Evolutionary conservation across 306 rosid genomes (phyloP).

Genomic region (Lathyrus oleraceus): DNA sequence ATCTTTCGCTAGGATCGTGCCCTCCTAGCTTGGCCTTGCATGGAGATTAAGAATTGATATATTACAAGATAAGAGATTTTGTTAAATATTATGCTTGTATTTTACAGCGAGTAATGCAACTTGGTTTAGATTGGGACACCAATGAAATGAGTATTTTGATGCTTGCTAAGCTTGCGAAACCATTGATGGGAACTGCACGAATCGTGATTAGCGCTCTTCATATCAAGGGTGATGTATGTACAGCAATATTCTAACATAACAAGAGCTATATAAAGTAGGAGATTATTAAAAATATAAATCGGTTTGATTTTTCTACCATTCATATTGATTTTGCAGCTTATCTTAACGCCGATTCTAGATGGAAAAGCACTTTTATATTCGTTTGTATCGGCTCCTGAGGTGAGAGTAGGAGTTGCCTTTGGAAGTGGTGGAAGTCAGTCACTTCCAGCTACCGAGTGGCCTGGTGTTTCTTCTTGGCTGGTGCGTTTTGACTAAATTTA

Average conservation of each 20-base stretch:
- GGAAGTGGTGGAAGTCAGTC: conserved; percentile 95
- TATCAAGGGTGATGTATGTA: conserved; percentile 93
- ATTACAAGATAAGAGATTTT: conserved; percentile 28
- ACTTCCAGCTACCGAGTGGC: conserved; percentile 92
- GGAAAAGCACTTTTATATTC: conserved; percentile 86
- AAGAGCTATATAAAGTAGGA: conserved; percentile 5
- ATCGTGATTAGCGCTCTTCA: conserved; percentile 91
- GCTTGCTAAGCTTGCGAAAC: conserved; percentile 88
- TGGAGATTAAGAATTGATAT: conserved; percentile 11
- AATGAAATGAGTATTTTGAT: conserved; percentile 85
- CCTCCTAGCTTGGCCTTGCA: too few relatives aligned
- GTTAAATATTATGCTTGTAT: conserved; percentile 34
- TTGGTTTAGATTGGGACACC: conserved; percentile 96
- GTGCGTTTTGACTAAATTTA: conserved; percentile 44
- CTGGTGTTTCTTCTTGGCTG: conserved; percentile 95
- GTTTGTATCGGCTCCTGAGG: conserved; percentile 79
- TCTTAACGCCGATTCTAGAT: conserved; percentile 68
- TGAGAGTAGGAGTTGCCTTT: conserved; percentile 93
- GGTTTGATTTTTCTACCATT: conserved; percentile 26
- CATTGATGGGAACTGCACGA: conserved; percentile 89
- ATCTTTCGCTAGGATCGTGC: too few relatives aligned
- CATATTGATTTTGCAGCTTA: conserved; percentile 64
- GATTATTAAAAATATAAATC: neutral
- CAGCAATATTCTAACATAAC: conserved; percentile 19
- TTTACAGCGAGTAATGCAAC: conserved; percentile 69